These are phyloP conservation scores for Dendrobium huoshanense DNA, from an alignment of 106 monocot genomes.

Conservation along the genomic window DNA sequence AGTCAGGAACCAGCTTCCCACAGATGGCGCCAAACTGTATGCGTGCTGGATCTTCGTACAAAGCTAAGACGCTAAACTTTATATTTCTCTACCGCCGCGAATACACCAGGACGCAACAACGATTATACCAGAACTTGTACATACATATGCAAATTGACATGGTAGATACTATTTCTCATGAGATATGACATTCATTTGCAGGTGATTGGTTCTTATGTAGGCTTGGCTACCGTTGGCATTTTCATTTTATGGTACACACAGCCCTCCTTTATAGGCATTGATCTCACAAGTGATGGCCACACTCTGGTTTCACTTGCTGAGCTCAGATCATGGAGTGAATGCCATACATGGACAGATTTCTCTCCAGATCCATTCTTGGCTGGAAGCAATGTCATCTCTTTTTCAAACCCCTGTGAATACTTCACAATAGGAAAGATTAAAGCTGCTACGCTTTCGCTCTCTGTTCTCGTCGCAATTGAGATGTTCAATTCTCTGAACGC, in stretches of 20 bases:
- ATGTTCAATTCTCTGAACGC: slow-evolving; percentile 90
- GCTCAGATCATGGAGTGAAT: slow-evolving; percentile 62
- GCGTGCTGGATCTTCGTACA: too few species aligned
- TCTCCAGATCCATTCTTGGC: slow-evolving; percentile 48
- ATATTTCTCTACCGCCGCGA: too few species aligned
- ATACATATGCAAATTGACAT: too few species aligned
- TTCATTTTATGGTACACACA: slow-evolving; percentile 80
- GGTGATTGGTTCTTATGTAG: slow-evolving; percentile 79
- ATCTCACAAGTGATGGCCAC: slow-evolving; percentile 63
- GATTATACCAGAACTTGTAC: too few species aligned
- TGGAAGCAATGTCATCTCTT: slow-evolving; percentile 39
- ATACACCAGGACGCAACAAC: too few species aligned
- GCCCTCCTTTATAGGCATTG: slow-evolving; percentile 70
- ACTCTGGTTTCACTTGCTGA: slow-evolving; percentile 49
- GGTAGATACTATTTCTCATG: background rate
- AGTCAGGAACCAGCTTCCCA: too few species aligned
- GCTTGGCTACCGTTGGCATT: slow-evolving; percentile 72
- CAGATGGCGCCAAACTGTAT: too few species aligned
- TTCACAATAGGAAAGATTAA: slow-evolving; percentile 68
- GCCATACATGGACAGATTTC: slow-evolving; percentile 62
- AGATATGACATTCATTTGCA: background rate
- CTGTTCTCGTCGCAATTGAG: slow-evolving; percentile 76
- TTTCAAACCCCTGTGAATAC: slow-evolving; percentile 72
- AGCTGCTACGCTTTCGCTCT: slow-evolving; percentile 65
- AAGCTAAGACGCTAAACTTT: too few species aligned